Evolutionary conservation across 768 basidiomycete species (phyloP).

Genomic region (Leucogyrophana mollusca): DNA sequence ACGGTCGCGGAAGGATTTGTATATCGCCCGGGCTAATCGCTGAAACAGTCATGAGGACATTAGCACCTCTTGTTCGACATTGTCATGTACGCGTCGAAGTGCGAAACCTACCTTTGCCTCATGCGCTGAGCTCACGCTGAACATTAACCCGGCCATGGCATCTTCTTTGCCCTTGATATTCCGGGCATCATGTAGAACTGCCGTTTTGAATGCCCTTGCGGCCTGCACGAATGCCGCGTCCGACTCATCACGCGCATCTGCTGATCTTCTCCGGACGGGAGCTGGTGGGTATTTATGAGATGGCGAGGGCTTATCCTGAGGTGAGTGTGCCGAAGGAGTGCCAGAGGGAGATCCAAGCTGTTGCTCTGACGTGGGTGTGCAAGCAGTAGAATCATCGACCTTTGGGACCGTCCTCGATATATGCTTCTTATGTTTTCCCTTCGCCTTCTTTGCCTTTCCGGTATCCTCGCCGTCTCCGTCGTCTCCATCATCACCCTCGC

Average conservation of each 20-base stretch:
- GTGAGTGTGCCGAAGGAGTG: conserved; percentile 1
- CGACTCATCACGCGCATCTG: conserved; percentile 30
- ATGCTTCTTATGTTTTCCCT: conserved; percentile 24
- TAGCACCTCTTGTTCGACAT: neutral
- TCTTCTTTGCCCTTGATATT: conserved; percentile 56
- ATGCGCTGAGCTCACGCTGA: conserved; percentile 53
- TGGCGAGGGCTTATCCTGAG: conserved; percentile 7
- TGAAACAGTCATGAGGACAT: conserved; percentile 17
- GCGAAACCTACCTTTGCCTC: conserved; percentile 60
- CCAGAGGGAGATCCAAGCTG: neutral
- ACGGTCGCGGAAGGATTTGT: conserved; percentile 54
- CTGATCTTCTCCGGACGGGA: conserved; percentile 11
- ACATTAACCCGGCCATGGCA: conserved; percentile 41
- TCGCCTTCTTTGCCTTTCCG: conserved; percentile 19
- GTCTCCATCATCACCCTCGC: conserved; percentile 25
- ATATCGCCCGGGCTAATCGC: conserved; percentile 70
- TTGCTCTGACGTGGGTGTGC: conserved; percentile 12
- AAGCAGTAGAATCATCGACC: conserved; percentile 5
- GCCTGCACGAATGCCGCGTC: conserved; percentile 51
- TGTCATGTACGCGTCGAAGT: neutral
- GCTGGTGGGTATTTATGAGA: conserved; percentile 42
- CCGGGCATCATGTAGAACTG: conserved; percentile 73
- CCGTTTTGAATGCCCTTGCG: conserved; percentile 65
- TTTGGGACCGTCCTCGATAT: conserved; percentile 1
- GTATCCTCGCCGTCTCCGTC: conserved; percentile 29